Percentiles rank a stretch among this genome's conserved stretches.
These are phyloP conservation scores for Leccinum laetum DNA, from an alignment of 1,284 basidiomycete species.

Conservation along the genomic window DNA sequence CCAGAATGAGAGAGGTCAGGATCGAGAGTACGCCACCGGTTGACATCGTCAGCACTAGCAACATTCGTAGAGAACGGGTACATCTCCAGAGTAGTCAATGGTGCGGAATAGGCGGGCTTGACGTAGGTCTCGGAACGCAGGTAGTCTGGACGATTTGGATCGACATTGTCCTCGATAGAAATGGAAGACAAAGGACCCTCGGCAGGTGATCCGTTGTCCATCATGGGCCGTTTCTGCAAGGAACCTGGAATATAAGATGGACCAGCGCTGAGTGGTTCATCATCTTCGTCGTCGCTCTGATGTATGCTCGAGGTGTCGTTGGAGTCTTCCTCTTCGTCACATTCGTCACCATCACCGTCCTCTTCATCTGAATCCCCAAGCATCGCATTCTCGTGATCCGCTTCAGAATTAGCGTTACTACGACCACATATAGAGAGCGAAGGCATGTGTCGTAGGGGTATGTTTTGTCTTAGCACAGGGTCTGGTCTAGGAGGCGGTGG, in stretches of 20 bases:
- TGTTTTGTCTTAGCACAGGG: slow-evolving; percentile 20
- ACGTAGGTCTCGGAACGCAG: slow-evolving; percentile 27
- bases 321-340: slow-evolving; percentile 30
- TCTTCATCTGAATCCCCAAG: slow-evolving; percentile 40
- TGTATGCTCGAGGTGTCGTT: slow-evolving; percentile 28
- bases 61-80: slow-evolving; percentile 20
- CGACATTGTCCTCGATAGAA: slow-evolving; percentile 3
- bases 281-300: slow-evolving; percentile 36
- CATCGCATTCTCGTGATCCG: slow-evolving; percentile 39
- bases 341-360: slow-evolving; percentile 8
- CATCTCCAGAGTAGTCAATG: slow-evolving; percentile 12
- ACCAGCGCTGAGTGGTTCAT: slow-evolving; percentile 20
- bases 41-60: slow-evolving; percentile 3
- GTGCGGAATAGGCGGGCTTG: slow-evolving; percentile 3
- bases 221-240: slow-evolving; percentile 16
- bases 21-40: slow-evolving; percentile 1
- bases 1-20: slow-evolving; percentile 7
- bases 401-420: slow-evolving; percentile 34
- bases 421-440: slow-evolving; percentile 47
- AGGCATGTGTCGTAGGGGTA: slow-evolving; percentile 47
- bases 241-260: slow-evolving; percentile 18
- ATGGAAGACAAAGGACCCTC: slow-evolving; percentile 8
- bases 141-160: slow-evolving; percentile 26
- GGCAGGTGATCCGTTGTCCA: slow-evolving; percentile 6
- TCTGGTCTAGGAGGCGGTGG: slow-evolving; percentile 17